phyloP scores from a whole-genome alignment of 208 protist species.

The Lotmaria passim region DNA sequence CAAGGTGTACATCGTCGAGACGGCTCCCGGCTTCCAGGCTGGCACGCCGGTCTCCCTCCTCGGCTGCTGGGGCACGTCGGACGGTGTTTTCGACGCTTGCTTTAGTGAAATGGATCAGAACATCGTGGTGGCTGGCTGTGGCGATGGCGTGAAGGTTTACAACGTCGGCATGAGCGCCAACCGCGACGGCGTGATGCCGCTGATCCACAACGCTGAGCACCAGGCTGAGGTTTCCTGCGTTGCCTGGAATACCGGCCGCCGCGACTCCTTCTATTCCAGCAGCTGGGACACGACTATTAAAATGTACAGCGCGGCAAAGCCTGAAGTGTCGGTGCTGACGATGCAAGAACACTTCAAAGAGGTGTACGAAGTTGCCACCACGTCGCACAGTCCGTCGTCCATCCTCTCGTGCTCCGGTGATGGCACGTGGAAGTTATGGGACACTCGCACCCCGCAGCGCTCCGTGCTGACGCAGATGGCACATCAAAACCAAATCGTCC shows the following conservation, averaged over 20 bases:
- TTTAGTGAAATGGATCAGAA: constrained; percentile 85
- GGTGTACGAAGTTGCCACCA: constrained; percentile 87
- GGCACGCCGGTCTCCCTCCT: constrained; percentile 63
- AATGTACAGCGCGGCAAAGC: constrained; percentile 76
- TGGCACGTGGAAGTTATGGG: constrained; percentile 93
- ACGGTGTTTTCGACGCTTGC: constrained; percentile 87
- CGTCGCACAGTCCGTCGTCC: constrained; percentile 70
- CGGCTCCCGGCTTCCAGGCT: constrained; percentile 50
- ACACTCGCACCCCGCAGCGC: constrained; percentile 63
- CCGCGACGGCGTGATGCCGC: constrained; percentile 74
- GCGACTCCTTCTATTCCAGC: constrained; percentile 77
- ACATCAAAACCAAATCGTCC: constrained; percentile 87
- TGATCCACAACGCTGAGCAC: constrained; percentile 80
- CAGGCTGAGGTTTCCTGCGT: constrained; percentile 85
- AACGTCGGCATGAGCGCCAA: constrained; percentile 75
- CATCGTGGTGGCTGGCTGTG: constrained; percentile 81
- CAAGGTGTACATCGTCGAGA: constrained; percentile 91
- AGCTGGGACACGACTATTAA: constrained; percentile 88
- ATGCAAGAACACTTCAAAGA: constrained; percentile 90
- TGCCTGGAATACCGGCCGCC: constrained; percentile 71
- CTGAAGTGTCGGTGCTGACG: constrained; percentile 62
- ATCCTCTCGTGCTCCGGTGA: constrained; percentile 91
- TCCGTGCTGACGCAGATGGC: constrained; percentile 81
- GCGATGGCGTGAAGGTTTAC: constrained; percentile 91
- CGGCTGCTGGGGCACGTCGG: constrained; percentile 84